Base-by-base conservation (phyloP, 768 basidiomycete species). In the Serpula lacrymans region DNA sequence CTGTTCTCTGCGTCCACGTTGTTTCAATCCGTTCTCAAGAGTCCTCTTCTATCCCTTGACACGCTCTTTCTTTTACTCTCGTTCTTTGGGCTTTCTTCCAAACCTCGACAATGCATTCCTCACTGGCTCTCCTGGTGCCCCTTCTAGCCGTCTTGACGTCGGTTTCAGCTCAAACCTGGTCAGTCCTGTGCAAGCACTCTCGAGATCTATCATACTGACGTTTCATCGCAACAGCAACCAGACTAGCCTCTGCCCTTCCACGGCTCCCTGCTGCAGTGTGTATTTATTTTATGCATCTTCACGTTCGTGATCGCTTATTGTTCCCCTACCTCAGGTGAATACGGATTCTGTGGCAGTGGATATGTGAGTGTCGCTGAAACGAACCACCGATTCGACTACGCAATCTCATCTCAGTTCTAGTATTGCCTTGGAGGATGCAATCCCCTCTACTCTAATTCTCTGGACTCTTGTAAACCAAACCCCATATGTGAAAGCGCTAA, bases 391-490 rank as follows among this genome's bases (percentile, higher is more conserved):
- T n/a, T n/a, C n/a, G n/a, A n/a, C n/a, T n/a, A n/a, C n/a, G n/a
- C n/a, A n/a, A n/a, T n/a, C n/a, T n/a, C n/a, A n/a, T n/a, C n/a
- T n/a, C n/a, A n/a, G 46, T 22, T 37, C 14, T 50, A 88, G 81
- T 91, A 80, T 59, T 91, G 89, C 56, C 67, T 89, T 24, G 87
- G 86, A 34, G 90, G 90, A n/a, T 93, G 90, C 67, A 79, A 92
- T 53, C 88, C 90, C 14, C 69, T 88, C 22, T 63, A 69, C 30
- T 92, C 89, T 5, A 52, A 80, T 52, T 57, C 73, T 3, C 61
- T 84, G 27, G 63, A 64, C 43, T 88, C 88, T 0, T 93, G 88
- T 64, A 61, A 55, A 34, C 86, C 88, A 2, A 74, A 72, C 32
- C 89, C 90, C 0, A 57, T 90, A 28, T 93, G 90, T 62, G 54